Base-by-base conservation (phyloP, 345 rosid genomes). In the Brassica nigra region DNA sequence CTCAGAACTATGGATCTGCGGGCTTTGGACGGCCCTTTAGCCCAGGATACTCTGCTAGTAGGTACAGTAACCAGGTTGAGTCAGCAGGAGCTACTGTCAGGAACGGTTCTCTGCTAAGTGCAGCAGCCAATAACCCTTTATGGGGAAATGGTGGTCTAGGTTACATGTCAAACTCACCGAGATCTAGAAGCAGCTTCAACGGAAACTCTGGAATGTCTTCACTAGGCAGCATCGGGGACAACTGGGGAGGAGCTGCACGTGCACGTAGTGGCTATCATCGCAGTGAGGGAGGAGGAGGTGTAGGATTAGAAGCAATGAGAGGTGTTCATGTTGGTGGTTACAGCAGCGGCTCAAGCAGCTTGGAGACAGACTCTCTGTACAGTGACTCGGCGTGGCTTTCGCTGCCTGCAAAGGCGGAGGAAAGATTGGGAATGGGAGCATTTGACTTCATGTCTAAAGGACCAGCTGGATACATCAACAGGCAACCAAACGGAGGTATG, bases 71-170 rank as follows among this genome's bases (percentile, higher is more conserved):
- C 78, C 86, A 88, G 30, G 70, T 86, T 42, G 89, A 85, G 2
- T 77, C 78, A 18, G 86, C 82, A 68, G 87, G 78, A 76, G 83
- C 79, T 54, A 0, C 8, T 34, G 37, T 1, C 6, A 87, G 88
- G 71, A 85, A 62, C 67, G 76, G 78, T 47, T 84, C 87, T 42
- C 15, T 86, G 49, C 83, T 94, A 64, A 86, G 84, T 68, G 83
- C 88, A 66, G 77, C 87, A 4, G 68, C 86, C 42, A 83, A 85
- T 62, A 88, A 83, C 77, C 73, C 58, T 8, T 67, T 90, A 76
- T 95, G 99, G 99, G 92, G 90, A 34, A 85, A 84, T 81, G 86
- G 80, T 78, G 76, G 57, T 55, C 77, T 83, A 34, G 75, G 82
- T 71, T 85, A 89, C 80, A 77, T 86, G 62, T 67, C 87, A 23